Percentiles rank a stretch among this genome's conserved stretches.
These are phyloP conservation scores for Penicillium capsulatum DNA, from an alignment of 2,329 filamentous ascomycete species.

Conservation along the genomic window DNA sequence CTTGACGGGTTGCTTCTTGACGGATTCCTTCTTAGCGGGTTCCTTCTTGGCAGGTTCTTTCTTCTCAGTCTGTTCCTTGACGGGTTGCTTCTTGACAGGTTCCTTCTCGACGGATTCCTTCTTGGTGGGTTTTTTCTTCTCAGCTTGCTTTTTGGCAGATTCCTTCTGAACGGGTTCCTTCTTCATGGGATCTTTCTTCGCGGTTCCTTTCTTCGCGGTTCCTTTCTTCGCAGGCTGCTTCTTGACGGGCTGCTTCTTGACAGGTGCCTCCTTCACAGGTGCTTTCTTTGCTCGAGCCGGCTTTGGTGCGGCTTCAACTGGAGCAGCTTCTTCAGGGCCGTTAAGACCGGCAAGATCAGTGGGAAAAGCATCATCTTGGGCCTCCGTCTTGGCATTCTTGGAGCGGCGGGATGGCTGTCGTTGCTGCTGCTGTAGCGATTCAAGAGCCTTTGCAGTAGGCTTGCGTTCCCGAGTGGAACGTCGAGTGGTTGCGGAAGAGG, in stretches of 20 bases:
- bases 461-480: conserved; percentile 29
- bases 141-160: conserved; percentile 19
- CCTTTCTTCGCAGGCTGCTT: conserved; percentile 26
- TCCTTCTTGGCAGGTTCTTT: conserved; percentile 1
- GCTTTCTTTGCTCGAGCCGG: conserved; percentile 12
- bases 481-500: conserved; percentile 19
- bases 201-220: conserved; percentile 8
- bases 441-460: conserved; percentile 7
- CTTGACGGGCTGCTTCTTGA: conserved; percentile 18
- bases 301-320: conserved; percentile 3
- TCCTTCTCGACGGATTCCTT: conserved; percentile 17
- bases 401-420: no score
- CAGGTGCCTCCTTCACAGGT: conserved; percentile 20
- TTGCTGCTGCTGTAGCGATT: no score
- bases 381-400: no score
- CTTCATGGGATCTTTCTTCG: background rate
- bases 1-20: background rate
- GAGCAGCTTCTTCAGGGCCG: no score
- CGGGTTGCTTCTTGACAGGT: conserved; percentile 8
- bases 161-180: conserved; percentile 14
- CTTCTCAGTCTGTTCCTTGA: background rate
- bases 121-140: conserved; percentile 22
- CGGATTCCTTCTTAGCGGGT: background rate
- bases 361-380: no score
- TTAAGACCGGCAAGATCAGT: no score